Evolutionary conservation across 2,329 filamentous ascomycete genomes (phyloP).

Genomic region (Aspergillus felis): DNA sequence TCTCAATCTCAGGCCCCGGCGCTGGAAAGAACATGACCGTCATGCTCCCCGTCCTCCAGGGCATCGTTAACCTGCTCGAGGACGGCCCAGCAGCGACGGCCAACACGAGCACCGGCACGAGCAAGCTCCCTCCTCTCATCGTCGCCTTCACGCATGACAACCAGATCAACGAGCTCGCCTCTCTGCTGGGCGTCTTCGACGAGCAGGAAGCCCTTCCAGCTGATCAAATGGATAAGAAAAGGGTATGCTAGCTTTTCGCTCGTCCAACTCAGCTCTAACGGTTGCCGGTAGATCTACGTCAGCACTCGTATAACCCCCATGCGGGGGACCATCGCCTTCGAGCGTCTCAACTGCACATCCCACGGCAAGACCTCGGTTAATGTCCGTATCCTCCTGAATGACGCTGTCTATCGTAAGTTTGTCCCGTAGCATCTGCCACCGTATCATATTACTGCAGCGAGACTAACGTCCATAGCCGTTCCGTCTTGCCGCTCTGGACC

Average conservation of each 20-base stretch:
- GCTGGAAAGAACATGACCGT: constrained; percentile 17
- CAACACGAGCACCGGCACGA: constrained; percentile 44
- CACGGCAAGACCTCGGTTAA: constrained; percentile 33
- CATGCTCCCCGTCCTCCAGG: constrained; percentile 57
- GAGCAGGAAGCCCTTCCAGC: constrained; percentile 48
- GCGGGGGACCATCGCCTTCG: constrained; percentile 63
- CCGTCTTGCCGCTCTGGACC: constrained; percentile 54
- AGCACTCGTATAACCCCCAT: constrained; percentile 50
- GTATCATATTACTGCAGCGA: neutral
- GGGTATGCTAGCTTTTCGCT: constrained; percentile 43
- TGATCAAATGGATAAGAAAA: constrained; percentile 43
- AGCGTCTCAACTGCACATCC: constrained; percentile 53
- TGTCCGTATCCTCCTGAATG: constrained; percentile 58
- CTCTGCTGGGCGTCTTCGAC: constrained; percentile 60
- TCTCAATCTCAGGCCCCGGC: constrained; percentile 33
- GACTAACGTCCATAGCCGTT: constrained; percentile 30
- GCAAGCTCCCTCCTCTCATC: constrained; percentile 53
- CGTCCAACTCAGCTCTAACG: constrained; percentile 16
- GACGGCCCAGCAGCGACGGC: constrained; percentile 43
- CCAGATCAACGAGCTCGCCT: constrained; percentile 59
- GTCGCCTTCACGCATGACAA: constrained; percentile 64
- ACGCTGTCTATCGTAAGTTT: constrained; percentile 53
- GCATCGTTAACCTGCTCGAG: constrained; percentile 51
- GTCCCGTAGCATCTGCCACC: neutral
- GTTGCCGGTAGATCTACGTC: constrained; percentile 40